Conservation (phyloP, 805 yeast species). For the Candida jianshihensis region DNA sequence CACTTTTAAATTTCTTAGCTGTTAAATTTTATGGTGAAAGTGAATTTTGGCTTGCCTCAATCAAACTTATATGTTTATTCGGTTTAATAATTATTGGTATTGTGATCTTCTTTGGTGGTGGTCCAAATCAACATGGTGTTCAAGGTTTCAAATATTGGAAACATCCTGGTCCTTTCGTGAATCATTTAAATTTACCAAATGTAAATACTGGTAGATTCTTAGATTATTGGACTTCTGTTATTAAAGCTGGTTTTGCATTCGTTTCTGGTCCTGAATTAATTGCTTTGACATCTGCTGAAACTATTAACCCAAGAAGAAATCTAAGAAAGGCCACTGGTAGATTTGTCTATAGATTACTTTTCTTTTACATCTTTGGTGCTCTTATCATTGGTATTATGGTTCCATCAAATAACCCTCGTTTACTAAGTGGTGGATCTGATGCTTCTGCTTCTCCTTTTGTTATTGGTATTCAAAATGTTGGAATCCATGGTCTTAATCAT, state of each 20-base stretch:
- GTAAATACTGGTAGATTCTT: constrained; percentile 59
- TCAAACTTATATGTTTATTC: constrained; percentile 58
- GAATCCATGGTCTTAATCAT: constrained; percentile 42
- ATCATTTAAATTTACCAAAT: constrained; percentile 27
- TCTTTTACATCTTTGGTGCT: constrained; percentile 60
- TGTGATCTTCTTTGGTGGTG: constrained; percentile 61
- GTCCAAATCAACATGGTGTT: constrained; percentile 44
- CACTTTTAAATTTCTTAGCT: constrained; percentile 45
- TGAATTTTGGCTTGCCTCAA: constrained; percentile 51
- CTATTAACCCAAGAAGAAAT: constrained; percentile 58
- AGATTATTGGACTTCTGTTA: constrained; percentile 56
- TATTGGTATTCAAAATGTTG: constrained; percentile 47
- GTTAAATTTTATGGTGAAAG: constrained; percentile 54
- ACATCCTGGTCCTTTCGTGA: constrained; percentile 49
- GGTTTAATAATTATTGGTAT: constrained; percentile 54
- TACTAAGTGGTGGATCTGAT: constrained; percentile 35
- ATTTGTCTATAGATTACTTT: constrained; percentile 54
- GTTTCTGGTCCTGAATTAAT: constrained; percentile 80
- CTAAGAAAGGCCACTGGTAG: constrained; percentile 66
- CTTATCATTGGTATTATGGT: constrained; percentile 61
- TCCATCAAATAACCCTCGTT: constrained; percentile 49
- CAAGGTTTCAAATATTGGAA: constrained; percentile 66
- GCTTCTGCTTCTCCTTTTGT: constrained; percentile 46
- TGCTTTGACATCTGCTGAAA: constrained; percentile 76
- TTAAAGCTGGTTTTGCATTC: constrained; percentile 65